Base-by-base conservation (phyloP, 768 basidiomycete species). In the Pleurotus citrinopileatus region DNA sequence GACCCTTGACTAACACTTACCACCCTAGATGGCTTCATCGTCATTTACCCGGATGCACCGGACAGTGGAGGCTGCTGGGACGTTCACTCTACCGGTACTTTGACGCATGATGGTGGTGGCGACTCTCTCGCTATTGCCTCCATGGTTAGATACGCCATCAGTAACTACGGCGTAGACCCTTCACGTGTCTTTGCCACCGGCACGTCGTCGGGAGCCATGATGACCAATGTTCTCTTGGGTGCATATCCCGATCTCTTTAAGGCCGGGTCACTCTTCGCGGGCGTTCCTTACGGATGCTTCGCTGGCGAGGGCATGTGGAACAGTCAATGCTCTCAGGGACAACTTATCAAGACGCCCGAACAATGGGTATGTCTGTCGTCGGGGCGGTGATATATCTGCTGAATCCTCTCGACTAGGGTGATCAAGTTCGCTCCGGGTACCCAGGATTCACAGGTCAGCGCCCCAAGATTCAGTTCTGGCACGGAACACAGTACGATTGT, bases 221-320 rank as follows among this genome's bases (percentile, higher is more conserved):
- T 82, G 81, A 82, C 81, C 53, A 79, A 76, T 59, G 80, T 82
- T 22, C 67, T 82, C 37, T 65, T 69, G 43, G 81, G 78, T 26
- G 74, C 77, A 10, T 81, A 82, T 66, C 81, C 81, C 9, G 77
- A 83, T 52, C 61, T 84, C 38, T 79, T 81, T 68, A 55, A 58
- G 34, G 82, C 78, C 13, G 79, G 75, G 19, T 58, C 75, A 26
- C 74, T 71, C 22, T 77, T 74, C 63, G 76, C 80, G 34, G 80
- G 81, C 43, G 81, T 82, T 36, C 73, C 81, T 7, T 80, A 73
- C 55, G 80, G 71, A 4, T 82, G 81, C 68, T 82, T 82, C 65
- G 74, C 70, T 22, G 78, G 76, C 3, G 57, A 78, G 12, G 67
- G 70, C 48, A 60, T 70, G 42, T 82, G 81, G 80, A 80, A 78